Evolutionary conservation across 306 rosid genomes (phyloP), one percentile per base, ranked within the genome.

Genomic region (Alnus rubra): DNA sequence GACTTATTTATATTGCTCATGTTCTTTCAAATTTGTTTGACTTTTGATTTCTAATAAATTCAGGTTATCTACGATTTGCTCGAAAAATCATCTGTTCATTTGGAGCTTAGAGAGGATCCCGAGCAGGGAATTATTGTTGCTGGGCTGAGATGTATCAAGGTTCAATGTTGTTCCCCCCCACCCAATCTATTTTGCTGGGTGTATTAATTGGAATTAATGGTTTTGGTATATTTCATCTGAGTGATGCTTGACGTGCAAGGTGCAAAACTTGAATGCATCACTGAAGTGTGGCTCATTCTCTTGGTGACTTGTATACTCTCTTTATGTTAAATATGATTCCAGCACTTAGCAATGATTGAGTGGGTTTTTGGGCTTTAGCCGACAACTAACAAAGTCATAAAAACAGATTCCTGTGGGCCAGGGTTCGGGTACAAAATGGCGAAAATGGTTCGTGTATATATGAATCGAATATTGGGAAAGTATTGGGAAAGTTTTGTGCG

Each of bases 61-160:
- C 78, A 89, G 93, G 89, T 89, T 5, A 87, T 89, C 76, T 89
- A 89, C 13, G 93, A 89, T 81, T 87, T 89, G 87, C 90, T 89
- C 44, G 90, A 89, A 81, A 89, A 81, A 89, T 83, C 90, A 63
- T 89, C 93, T 1, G 89, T 82, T 58, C 90, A 89, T 84, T 83
- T 89, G 82, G 93, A 89, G 77, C 87, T 89, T 74, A 85, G 93
- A 80, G 93, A 89, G 89, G 90, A 89, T 63, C 90, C 93, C 0
- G 90, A 83, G 73, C 86, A 89, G 60, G 93, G 93, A 83, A 84
- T 85, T 72, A 74, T 76, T 81, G 89, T 89, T 81, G 88, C 88
- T 54, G 93, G 93, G 33, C 87, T 87, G 64, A 82, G 89, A 73
- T 85, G 82, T 77, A 89, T 89, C 77, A 85, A 89, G 92, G 93